phyloP scores from a whole-genome alignment of 208 protist genomes.

The Leptomonas pyrrhocoris region DNA sequence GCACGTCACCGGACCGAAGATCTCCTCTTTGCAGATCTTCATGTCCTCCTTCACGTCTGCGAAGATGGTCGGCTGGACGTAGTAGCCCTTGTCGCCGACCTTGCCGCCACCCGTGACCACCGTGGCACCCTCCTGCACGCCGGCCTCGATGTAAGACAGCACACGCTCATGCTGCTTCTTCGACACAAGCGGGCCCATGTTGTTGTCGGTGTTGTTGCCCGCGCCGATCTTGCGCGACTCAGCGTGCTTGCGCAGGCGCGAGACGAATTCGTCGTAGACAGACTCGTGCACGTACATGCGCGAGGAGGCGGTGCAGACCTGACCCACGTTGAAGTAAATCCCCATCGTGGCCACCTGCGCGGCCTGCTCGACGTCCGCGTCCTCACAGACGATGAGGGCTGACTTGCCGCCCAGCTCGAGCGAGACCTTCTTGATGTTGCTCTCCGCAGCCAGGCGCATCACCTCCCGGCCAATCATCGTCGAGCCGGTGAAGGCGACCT shows the following conservation, averaged over 20 bases:
- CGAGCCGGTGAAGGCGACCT: slow-evolving; percentile 91
- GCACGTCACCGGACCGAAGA: slow-evolving; percentile 90
- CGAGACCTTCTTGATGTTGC: slow-evolving; percentile 82
- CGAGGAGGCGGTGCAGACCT: slow-evolving; percentile 86
- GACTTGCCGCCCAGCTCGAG: slow-evolving; percentile 94
- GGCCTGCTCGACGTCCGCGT: slow-evolving; percentile 80
- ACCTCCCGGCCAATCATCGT: slow-evolving; percentile 77
- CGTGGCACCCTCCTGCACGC: slow-evolving; percentile 76
- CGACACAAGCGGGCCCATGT: slow-evolving; percentile 76
- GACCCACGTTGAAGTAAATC: slow-evolving; percentile 85
- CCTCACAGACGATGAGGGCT: slow-evolving; percentile 84
- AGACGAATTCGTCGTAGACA: slow-evolving; percentile 83
- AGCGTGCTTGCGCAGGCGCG: slow-evolving; percentile 47
- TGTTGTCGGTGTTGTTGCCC: slow-evolving; percentile 47
- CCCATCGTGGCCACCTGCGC: slow-evolving; percentile 56
- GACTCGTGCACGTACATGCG: slow-evolving; percentile 85
- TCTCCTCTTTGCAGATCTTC: slow-evolving; percentile 84
- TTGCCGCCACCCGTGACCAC: slow-evolving; percentile 64
- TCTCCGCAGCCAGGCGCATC: slow-evolving; percentile 57
- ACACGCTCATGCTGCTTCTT: slow-evolving; percentile 77
- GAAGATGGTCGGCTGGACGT: slow-evolving; percentile 88
- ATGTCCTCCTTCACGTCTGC: slow-evolving; percentile 72
- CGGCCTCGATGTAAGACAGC: slow-evolving; percentile 73
- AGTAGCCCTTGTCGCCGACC: slow-evolving; percentile 73
- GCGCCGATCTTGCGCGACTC: slow-evolving; percentile 62